These are phyloP conservation scores for Aspergillus nidulans DNA, from an alignment of 495 filamentous ascomycete genomes.

Conservation along the genomic window DNA sequence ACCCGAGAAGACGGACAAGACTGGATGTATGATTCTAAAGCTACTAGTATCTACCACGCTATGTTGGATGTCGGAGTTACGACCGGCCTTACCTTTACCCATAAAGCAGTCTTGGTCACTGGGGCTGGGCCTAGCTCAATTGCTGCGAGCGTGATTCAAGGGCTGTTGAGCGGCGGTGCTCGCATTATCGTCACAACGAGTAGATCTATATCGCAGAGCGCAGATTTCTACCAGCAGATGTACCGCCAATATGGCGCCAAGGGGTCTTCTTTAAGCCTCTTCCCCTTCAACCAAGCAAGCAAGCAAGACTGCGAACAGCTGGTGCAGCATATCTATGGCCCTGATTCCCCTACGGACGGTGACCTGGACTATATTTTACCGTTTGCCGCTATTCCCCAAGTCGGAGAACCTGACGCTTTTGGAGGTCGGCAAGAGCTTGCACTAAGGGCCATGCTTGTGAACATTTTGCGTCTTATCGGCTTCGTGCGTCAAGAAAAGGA, in stretches of 20 bases:
- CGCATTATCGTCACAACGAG: slow-evolving; percentile 94
- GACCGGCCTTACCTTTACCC: slow-evolving; percentile 27
- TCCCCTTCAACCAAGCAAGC: slow-evolving; percentile 97
- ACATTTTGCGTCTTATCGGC: slow-evolving; percentile 84
- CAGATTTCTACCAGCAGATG: slow-evolving; percentile 96
- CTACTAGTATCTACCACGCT: slow-evolving; percentile 10
- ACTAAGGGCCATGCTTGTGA: slow-evolving; percentile 98
- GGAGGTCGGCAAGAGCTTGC: slow-evolving; percentile 91
- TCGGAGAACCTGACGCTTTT: slow-evolving; percentile 85
- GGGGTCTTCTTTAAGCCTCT: slow-evolving; percentile 89
- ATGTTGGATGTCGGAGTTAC: slow-evolving; percentile 11
- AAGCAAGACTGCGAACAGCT: slow-evolving; percentile 92
- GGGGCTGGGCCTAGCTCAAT: slow-evolving; percentile 97
- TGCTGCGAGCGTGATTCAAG: slow-evolving; percentile 92
- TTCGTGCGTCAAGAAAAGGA: slow-evolving; percentile 73
- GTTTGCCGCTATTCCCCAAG: slow-evolving; percentile 95
- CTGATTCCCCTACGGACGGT: slow-evolving; percentile 89
- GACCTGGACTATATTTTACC: slow-evolving; percentile 94
- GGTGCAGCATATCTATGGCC: slow-evolving; percentile 91
- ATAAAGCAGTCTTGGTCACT: slow-evolving; percentile 95
- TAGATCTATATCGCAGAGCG: slow-evolving; percentile 88
- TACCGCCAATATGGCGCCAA: slow-evolving; percentile 86
- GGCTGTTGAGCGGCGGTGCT: slow-evolving; percentile 90
- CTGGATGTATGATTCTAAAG: slow-evolving; percentile 92
- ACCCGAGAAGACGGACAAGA: slow-evolving; percentile 63